Evolutionary conservation across 139 green algal species (phyloP).

Genomic region (Chlamydomonas sp.): DNA sequence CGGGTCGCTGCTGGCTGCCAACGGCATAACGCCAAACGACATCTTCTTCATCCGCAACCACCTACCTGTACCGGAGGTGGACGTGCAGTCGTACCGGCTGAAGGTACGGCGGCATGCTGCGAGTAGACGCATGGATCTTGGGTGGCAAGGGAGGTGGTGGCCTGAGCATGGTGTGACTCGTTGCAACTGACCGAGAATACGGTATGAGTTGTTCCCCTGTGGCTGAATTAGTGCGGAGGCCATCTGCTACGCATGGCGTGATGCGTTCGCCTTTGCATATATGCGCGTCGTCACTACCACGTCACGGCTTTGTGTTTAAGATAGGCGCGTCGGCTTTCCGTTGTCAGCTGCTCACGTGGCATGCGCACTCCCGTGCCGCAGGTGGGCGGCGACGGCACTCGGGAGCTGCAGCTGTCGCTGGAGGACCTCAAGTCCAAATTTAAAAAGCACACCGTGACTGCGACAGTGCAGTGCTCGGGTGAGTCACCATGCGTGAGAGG

Average conservation of each 20-base stretch:
- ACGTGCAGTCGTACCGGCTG: slow-evolving; percentile 12
- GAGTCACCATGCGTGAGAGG: not conserved
- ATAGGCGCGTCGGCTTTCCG: no score
- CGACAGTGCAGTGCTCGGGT: slow-evolving; percentile 83
- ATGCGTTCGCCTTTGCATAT: no score
- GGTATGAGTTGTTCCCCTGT: no score
- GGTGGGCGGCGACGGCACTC: slow-evolving; percentile 69
- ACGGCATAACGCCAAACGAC: slow-evolving; percentile 78
- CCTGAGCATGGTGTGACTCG: no score
- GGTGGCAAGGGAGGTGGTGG: no score
- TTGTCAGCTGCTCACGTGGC: no score
- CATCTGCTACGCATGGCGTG: no score
- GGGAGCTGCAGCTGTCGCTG: slow-evolving; percentile 70
- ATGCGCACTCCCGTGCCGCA: not conserved
- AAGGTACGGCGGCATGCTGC: not conserved
- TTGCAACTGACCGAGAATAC: no score
- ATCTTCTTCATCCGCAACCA: slow-evolving; percentile 92
- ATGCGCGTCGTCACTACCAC: no score
- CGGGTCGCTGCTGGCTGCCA: slow-evolving; percentile 61
- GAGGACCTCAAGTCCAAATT: slow-evolving; percentile 80
- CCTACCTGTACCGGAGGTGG: slow-evolving; percentile 80
- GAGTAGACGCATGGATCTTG: not conserved
- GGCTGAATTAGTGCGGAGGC: no score
- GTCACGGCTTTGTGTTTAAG: no score
- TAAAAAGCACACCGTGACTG: slow-evolving; percentile 75